Base-by-base conservation (phyloP, 306 rosid genomes). In the Prunus mume region DNA sequence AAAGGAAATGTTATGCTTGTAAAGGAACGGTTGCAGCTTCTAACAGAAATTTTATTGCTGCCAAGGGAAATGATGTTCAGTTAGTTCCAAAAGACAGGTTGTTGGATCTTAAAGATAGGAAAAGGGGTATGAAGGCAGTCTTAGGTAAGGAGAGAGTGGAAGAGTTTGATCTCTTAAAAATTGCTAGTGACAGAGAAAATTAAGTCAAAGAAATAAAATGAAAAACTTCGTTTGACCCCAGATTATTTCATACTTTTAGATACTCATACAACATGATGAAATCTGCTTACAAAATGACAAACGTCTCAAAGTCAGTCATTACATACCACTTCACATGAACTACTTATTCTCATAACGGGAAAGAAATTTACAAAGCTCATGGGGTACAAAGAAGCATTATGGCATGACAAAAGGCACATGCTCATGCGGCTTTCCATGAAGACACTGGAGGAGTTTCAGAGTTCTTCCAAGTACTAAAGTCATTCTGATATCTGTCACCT, bases 381-480 rank as follows among this genome's bases (percentile, higher is more conserved):
- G 9, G 27, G 8, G 12, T 9, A 20, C 41, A 45, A 46, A 18
- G 3, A 47, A 19, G n/a, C 61, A 24, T 1, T 6, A 34, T 3
- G 55, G 38, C 68, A 43, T n/a, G 34, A 58, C 56, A 27, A 12
- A 54, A 76, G 58, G 11, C 28, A 38, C 45, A 22, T 74, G 9
- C 34, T 76, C 46, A 81, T 2, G 13, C 2, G 61, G 55, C 61
- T 73, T 87, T 78, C 90, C 87, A 88, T 4, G 90, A 85, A 74
- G 91, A 87, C 43, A 83, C 80, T 19, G 83, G 86, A 5, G 96
- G 91, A 34, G 93, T 91, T 12, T 85, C 90, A 14, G 88, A 80
- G 2, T 74, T 43, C 77, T 62, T 80, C 90, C 90, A 91, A 12
- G 91, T 80, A 38, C 56, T 0, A 4, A 34, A 34, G 41, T 6